Percentiles rank a stretch among this genome's conserved stretches.
These are phyloP conservation scores for Camelina hispida DNA, from an alignment of 345 rosid genomes.

Conservation along the genomic window DNA sequence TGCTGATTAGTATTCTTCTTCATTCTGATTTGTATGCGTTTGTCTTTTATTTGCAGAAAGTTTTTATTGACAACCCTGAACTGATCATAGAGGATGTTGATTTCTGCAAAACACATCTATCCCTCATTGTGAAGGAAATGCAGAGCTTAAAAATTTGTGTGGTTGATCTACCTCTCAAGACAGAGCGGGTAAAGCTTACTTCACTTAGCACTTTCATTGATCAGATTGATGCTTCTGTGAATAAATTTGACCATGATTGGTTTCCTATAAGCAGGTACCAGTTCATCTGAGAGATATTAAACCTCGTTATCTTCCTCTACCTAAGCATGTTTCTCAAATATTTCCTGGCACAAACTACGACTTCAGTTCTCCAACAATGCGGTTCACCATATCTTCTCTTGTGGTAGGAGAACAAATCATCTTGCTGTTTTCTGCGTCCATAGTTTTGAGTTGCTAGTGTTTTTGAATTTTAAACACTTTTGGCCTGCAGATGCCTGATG, in stretches of 20 bases:
- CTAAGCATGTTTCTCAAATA: slow-evolving; percentile 73
- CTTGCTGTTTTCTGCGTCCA: slow-evolving; percentile 3
- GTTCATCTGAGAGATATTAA: slow-evolving; percentile 64
- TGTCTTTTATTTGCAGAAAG: slow-evolving; percentile 51
- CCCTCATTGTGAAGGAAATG: slow-evolving; percentile 64
- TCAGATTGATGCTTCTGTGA: slow-evolving; percentile 17
- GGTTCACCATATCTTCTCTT: slow-evolving; percentile 86
- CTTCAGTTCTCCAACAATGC: slow-evolving; percentile 73
- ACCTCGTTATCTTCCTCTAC: slow-evolving; percentile 84
- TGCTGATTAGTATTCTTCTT: slow-evolving; percentile 14
- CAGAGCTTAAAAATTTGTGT: slow-evolving; percentile 65
- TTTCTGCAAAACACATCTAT: slow-evolving; percentile 79
- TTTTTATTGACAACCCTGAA: slow-evolving; percentile 60
- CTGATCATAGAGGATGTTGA: slow-evolving; percentile 80
- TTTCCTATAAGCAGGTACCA: slow-evolving; percentile 52
- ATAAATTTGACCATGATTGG: slow-evolving; percentile 12
- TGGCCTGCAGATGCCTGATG: slow-evolving; percentile 84
- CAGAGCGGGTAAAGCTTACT: slow-evolving; percentile 55
- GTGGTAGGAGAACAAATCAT: slow-evolving; percentile 62
- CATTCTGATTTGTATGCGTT: slow-evolving; percentile 17
- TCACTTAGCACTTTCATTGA: not conserved
- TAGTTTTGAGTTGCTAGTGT: not conserved
- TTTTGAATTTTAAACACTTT: slow-evolving; percentile 1
- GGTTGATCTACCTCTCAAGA: slow-evolving; percentile 69
- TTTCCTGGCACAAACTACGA: slow-evolving; percentile 89